phyloP scores from a whole-genome alignment of 2,329 filamentous ascomycete genomes.

The Cytospora chrysosperma region DNA sequence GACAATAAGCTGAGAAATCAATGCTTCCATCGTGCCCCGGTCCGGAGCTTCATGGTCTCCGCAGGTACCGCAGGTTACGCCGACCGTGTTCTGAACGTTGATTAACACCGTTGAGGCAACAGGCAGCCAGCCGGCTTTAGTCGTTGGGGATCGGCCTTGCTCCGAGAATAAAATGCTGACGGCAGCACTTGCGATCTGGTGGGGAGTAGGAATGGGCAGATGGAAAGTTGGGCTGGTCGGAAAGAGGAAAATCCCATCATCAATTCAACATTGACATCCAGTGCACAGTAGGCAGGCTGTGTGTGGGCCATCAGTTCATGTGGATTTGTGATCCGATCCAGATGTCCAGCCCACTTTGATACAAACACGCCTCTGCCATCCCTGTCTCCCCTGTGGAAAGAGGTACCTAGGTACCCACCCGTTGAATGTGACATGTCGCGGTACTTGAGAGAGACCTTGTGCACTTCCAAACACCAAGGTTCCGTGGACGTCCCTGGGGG shows the following conservation, averaged over 20 bases:
- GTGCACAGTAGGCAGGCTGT: constrained; percentile 5
- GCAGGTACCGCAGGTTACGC: not conserved
- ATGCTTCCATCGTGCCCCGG: too few species aligned
- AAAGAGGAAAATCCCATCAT: constrained; percentile 1
- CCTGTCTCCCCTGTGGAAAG: not conserved
- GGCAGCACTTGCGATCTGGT: constrained; percentile 5
- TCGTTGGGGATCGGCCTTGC: not conserved
- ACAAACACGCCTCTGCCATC: constrained; percentile 1
- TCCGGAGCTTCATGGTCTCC: not conserved
- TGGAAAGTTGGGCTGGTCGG: not conserved
- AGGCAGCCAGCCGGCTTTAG: constrained; percentile 17
- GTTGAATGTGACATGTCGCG: constrained; percentile 1
- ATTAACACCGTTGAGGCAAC: not conserved
- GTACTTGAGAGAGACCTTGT: constrained; percentile 9
- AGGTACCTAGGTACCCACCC: constrained; percentile 6
- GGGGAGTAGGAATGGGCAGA: not conserved
- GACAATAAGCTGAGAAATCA: too few species aligned
- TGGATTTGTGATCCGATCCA: constrained; percentile 12
- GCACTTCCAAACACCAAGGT: not conserved
- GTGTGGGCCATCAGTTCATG: not conserved
- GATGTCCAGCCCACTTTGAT: constrained; percentile 9
- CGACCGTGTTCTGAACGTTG: not conserved
- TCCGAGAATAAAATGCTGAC: constrained; percentile 8
- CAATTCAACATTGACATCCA: not conserved
- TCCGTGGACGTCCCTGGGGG: constrained; percentile 1